These are phyloP conservation scores for Incumbomyces delicatus DNA, from an alignment of 2,329 filamentous ascomycete genomes.

Conservation along the genomic window DNA sequence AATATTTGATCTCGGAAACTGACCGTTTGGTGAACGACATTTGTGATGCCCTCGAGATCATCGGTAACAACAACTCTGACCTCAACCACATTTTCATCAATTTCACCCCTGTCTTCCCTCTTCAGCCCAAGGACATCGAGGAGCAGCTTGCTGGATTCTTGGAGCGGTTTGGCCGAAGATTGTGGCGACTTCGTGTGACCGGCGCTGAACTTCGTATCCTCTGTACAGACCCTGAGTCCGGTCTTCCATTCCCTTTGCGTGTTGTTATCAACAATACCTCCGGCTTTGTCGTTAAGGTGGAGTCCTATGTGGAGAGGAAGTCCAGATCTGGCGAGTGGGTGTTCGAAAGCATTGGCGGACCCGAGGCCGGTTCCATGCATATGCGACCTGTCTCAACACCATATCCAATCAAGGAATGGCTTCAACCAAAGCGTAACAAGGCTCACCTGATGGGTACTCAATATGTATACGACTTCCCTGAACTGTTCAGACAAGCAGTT, in stretches of 20 bases:
- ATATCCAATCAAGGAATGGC: conserved; percentile 95
- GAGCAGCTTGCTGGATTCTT: conserved; percentile 89
- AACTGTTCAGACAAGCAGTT: conserved; percentile 95
- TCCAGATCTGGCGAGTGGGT: conserved; percentile 97
- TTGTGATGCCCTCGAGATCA: conserved; percentile 92
- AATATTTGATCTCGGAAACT: conserved; percentile 95
- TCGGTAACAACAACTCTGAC: conserved; percentile 98
- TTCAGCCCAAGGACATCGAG: conserved; percentile 81
- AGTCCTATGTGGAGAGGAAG: conserved; percentile 95
- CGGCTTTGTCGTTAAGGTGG: conserved; percentile 92
- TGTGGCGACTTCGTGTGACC: conserved; percentile 92
- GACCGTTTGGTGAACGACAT: conserved; percentile 97
- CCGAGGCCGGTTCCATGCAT: conserved; percentile 92
- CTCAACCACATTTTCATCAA: conserved; percentile 99
- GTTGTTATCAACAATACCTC: conserved; percentile 98
- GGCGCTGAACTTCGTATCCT: conserved; percentile 97
- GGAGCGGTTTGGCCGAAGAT: conserved; percentile 87
- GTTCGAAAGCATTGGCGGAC: conserved; percentile 94
- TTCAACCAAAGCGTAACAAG: conserved; percentile 99
- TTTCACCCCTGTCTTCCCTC: conserved; percentile 93
- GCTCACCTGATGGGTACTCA: conserved; percentile 98
- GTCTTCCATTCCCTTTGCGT: conserved; percentile 79
- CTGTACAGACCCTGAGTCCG: conserved; percentile 80
- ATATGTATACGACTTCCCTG: conserved; percentile 99
- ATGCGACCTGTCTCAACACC: conserved; percentile 81